phyloP scores from a whole-genome alignment of 371 early-diverging fungal species.

The Circinella umbellata region DNA sequence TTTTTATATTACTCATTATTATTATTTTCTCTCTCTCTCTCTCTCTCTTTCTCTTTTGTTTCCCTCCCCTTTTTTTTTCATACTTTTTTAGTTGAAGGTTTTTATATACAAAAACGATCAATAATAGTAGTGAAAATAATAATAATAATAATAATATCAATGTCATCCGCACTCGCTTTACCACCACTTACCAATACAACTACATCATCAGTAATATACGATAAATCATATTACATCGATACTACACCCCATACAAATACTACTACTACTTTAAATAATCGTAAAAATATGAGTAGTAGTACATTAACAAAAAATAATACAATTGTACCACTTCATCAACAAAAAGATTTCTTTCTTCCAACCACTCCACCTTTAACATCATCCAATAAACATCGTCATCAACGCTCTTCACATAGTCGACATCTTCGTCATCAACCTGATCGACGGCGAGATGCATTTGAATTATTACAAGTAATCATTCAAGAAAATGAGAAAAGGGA shows the following conservation, averaged over 20 bases:
- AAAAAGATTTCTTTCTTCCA: slow-evolving; percentile 3
- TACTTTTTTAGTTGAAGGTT: no score
- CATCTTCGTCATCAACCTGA: slow-evolving; percentile 26
- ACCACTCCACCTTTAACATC: background rate
- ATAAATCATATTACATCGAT: no score
- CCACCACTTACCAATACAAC: background rate
- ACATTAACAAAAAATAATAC: background rate
- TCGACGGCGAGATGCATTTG: slow-evolving; percentile 42
- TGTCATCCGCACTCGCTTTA: slow-evolving; percentile 2
- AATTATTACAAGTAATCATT: slow-evolving; percentile 41
- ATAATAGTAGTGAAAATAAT: no score
- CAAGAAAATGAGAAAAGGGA: slow-evolving; percentile 41
- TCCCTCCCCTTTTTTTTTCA: no score
- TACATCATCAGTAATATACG: no score
- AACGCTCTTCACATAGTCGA: background rate
- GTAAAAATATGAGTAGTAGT: no score
- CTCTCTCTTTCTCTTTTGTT: no score
- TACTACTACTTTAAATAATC: no score
- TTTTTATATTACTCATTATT: no score
- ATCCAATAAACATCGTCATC: slow-evolving; percentile 1
- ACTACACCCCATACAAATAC: background rate
- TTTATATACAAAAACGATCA: no score
- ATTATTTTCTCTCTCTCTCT: no score
- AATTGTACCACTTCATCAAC: background rate
- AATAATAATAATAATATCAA: background rate